Evolutionary conservation across 306 rosid genomes (phyloP).

Genomic region (Vigna unguiculata): DNA sequence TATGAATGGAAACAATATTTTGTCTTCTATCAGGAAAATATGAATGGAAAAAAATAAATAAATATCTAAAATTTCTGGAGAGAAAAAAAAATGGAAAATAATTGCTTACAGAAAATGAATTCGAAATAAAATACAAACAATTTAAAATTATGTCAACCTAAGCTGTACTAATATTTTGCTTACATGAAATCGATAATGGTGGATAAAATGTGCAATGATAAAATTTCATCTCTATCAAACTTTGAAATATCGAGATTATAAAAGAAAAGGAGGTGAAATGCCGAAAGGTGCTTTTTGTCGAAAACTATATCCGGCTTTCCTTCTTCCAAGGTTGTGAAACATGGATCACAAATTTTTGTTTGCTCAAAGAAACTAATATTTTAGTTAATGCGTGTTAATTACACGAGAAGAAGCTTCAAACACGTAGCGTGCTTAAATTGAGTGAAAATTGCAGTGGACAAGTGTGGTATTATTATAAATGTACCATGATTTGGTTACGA

Average conservation of each 20-base stretch:
- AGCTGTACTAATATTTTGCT: no score
- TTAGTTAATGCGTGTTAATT: background rate
- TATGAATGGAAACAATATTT: no score
- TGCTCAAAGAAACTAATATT: background rate
- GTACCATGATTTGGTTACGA: background rate
- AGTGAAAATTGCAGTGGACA: background rate
- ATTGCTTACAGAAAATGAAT: no score
- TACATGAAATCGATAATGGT: no score
- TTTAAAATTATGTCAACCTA: no score
- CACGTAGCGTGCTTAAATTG: background rate
- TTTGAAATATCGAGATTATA: background rate
- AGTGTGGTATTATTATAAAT: background rate
- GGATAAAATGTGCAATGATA: no score
- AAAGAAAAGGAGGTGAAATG: background rate
- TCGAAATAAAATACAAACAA: no score
- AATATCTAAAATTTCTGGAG: no score
- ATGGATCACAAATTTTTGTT: background rate
- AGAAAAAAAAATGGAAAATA: no score
- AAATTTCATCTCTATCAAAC: background rate
- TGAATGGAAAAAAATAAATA: no score
- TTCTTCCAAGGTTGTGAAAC: slow-evolving; percentile 1
- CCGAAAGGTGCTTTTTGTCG: slow-evolving; percentile 12
- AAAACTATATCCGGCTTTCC: background rate
- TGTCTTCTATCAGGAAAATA: no score
- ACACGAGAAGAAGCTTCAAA: background rate